Percentiles rank a stretch among this genome's conserved stretches.
Evolutionary conservation across 1,139 yeast species (phyloP).

Genomic region (Nakaseomyces kungkrabaensis): DNA sequence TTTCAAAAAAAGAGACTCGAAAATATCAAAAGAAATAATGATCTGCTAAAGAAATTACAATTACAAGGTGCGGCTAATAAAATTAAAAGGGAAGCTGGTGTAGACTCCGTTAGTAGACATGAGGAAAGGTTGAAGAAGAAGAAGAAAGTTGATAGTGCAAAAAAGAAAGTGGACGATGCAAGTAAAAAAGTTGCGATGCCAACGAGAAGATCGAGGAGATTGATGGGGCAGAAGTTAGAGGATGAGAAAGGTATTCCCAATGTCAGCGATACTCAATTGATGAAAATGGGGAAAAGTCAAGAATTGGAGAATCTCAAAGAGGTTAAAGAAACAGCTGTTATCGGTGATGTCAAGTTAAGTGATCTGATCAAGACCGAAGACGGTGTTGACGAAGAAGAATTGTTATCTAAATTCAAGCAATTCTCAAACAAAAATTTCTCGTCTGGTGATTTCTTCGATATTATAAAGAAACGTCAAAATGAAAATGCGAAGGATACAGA

Average conservation of each 20-base stretch:
- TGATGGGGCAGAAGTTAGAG: constrained; percentile 44
- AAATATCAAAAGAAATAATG: constrained; percentile 47
- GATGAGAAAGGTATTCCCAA: constrained; percentile 28
- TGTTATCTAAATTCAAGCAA: constrained; percentile 33
- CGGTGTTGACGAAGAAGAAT: constrained; percentile 25
- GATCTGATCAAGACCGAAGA: constrained; percentile 39
- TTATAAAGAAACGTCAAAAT: constrained; percentile 31
- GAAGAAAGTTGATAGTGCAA: constrained; percentile 9
- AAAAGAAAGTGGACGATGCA: constrained; percentile 14
- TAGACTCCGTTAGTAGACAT: constrained; percentile 15
- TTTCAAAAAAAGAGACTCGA: constrained; percentile 63
- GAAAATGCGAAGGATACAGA: constrained; percentile 26
- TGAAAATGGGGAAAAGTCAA: constrained; percentile 18
- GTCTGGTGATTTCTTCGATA: constrained; percentile 70
- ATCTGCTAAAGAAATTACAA: constrained; percentile 39
- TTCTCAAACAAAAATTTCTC: constrained; percentile 44
- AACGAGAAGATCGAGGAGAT: constrained; percentile 51
- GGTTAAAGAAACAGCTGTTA: constrained; percentile 43
- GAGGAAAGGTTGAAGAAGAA: constrained; percentile 19
- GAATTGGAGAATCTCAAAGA: constrained; percentile 35
- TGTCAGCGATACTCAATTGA: constrained; percentile 23
- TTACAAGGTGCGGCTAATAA: constrained; percentile 34
- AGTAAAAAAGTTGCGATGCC: constrained; percentile 33
- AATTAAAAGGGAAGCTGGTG: constrained; percentile 28
- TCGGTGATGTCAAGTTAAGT: constrained; percentile 51